A percentile compares a stretch with the other conserved stretches of the same genome.
Evolutionary conservation across 164 flowering plant species (phyloP).

Genomic region (Malania oleifera): DNA sequence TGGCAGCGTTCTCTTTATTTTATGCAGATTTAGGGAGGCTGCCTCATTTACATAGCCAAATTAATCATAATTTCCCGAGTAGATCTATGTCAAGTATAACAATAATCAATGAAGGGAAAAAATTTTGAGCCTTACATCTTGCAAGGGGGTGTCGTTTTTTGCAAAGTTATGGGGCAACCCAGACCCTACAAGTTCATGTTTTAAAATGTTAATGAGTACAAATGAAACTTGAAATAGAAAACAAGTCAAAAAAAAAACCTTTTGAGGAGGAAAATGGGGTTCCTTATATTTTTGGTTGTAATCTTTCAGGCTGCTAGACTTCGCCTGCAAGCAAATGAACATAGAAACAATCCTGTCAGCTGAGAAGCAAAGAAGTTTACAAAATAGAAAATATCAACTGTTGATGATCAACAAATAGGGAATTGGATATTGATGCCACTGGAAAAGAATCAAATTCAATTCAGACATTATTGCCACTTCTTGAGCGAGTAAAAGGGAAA

Average conservation of each 20-base stretch:
- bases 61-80: neutral
- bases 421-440: neutral
- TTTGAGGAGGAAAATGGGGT: slow-evolving; percentile 20
- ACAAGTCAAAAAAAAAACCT: slow-evolving; percentile 23
- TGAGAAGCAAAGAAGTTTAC: neutral
- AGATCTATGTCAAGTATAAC: neutral
- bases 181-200: slow-evolving; percentile 30
- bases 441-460: neutral
- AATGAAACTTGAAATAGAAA: neutral
- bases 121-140: slow-evolving; percentile 12
- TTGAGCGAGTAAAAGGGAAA: neutral
- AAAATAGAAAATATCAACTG: neutral
- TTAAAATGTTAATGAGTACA: slow-evolving; percentile 1
- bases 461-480: neutral
- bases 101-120: neutral
- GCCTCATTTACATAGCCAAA: neutral
- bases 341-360: slow-evolving; percentile 5
- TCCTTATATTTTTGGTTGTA: slow-evolving; percentile 19
- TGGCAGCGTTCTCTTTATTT: too few relatives aligned
- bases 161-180: slow-evolving; percentile 8
- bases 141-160: slow-evolving; percentile 8
- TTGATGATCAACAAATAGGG: neutral
- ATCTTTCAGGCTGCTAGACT: slow-evolving; percentile 26
- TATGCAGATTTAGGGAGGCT: neutral
- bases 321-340: slow-evolving; percentile 36